These are phyloP conservation scores for Bryoerythrophyllum caledonicum DNA, from an alignment of 225 moss, liverwort and hornwort genomes.

Conservation along the genomic window DNA sequence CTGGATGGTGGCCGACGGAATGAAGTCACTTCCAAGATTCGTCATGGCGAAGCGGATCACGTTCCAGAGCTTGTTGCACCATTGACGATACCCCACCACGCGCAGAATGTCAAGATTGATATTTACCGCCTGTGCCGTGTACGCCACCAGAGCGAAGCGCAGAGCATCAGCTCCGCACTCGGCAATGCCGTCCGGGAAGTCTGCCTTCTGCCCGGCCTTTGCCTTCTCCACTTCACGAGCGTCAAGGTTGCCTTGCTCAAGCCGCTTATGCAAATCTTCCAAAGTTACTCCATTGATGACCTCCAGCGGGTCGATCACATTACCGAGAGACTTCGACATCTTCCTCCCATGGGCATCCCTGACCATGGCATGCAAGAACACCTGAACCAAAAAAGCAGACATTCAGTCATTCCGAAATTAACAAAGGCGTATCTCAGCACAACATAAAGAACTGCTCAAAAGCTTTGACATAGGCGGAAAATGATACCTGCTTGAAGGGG, in stretches of 20 bases:
- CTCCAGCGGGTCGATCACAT: constrained; percentile 85
- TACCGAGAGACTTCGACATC: constrained; percentile 93
- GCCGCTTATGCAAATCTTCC: constrained; percentile 68
- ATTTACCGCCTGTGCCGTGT: constrained; percentile 89
- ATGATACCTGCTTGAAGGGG: constrained; percentile 58
- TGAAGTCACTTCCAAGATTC: constrained; percentile 75
- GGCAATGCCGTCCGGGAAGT: constrained; percentile 82
- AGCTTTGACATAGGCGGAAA: background rate
- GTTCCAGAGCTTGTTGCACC: constrained; percentile 99
- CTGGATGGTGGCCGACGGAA: constrained; percentile 59
- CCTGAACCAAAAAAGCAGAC: constrained; percentile 38
- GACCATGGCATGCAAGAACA: constrained; percentile 87
- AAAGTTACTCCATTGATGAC: constrained; percentile 77
- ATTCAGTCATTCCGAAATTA: background rate
- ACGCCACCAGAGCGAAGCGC: constrained; percentile 85
- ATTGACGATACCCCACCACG: constrained; percentile 91
- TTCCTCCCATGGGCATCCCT: constrained; percentile 97
- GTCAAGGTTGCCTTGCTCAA: constrained; percentile 88
- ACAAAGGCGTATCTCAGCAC: background rate
- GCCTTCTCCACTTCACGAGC: constrained; percentile 82
- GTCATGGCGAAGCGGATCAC: constrained; percentile 94
- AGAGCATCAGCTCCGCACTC: constrained; percentile 98
- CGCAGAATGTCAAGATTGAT: constrained; percentile 93
- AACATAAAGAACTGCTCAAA: background rate
- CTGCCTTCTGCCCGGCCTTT: constrained; percentile 72